These are phyloP conservation scores for Helenozyma rhizophorensis DNA, from an alignment of 805 yeast species.

Conservation along the genomic window DNA sequence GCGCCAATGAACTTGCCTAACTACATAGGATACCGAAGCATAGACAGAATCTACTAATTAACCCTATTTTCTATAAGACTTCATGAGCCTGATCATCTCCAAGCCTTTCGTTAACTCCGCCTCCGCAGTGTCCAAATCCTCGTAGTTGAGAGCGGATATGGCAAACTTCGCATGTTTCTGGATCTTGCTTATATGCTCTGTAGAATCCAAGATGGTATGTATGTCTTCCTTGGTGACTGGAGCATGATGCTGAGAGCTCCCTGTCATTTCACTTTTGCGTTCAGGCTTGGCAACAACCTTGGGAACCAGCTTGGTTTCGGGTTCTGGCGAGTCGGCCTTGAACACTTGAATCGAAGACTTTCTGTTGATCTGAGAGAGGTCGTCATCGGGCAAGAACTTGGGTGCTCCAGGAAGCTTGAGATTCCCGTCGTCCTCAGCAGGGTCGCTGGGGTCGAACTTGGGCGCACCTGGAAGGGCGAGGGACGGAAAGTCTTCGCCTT, in stretches of 20 bases:
- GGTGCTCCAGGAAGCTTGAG: slow-evolving; percentile 41
- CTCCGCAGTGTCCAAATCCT: slow-evolving; percentile 66
- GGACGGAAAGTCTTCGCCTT: slow-evolving; percentile 1
- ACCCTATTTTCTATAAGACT: too few relatives aligned
- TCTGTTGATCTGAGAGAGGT: slow-evolving; percentile 32
- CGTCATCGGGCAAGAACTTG: slow-evolving; percentile 37
- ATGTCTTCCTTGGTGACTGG: slow-evolving; percentile 36
- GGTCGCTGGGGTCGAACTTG: slow-evolving; percentile 26
- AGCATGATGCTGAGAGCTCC: background rate
- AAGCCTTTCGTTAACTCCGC: slow-evolving; percentile 55
- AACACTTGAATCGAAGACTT: slow-evolving; percentile 34
- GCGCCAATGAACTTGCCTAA: too few relatives aligned
- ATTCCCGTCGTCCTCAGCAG: slow-evolving; percentile 14
- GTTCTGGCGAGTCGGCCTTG: slow-evolving; percentile 16
- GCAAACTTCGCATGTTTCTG: slow-evolving; percentile 75
- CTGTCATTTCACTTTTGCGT: too few relatives aligned
- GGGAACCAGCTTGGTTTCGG: background rate
- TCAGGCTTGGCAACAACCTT: too few relatives aligned
- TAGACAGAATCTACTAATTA: background rate
- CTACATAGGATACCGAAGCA: background rate
- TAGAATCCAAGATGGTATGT: slow-evolving; percentile 46
- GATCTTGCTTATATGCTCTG: slow-evolving; percentile 53
- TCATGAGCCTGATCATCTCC: slow-evolving; percentile 28
- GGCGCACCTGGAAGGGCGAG: slow-evolving; percentile 37
- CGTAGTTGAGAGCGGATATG: slow-evolving; percentile 73